Base-by-base conservation (phyloP, 192 early-diverging fungal genomes). In the Phlyctochytrium planicorne region DNA sequence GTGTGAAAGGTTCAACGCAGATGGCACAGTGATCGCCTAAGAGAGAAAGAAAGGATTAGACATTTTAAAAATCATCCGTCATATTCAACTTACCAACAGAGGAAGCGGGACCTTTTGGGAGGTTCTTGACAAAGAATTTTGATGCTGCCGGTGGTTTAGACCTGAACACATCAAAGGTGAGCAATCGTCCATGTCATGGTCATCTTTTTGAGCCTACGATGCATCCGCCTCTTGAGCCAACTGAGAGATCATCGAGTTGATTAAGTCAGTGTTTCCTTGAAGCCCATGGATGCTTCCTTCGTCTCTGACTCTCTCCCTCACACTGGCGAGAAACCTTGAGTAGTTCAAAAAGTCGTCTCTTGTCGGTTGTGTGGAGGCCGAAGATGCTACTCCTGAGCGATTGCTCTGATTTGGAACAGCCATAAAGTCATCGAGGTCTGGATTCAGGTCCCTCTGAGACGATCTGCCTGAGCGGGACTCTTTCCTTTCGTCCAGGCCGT, bases 361-460 rank as follows among this genome's bases (percentile, higher is more conserved):
- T 30, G 3, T n/a, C 53, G 30, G 17, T 31, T 34, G 31, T 25
- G 50, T 20, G 30, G 65, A 14, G 30, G 16, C 12, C 30, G 14
- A 2, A 2, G 14, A n/a, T n/a, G 10, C 23, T 10, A 24, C 50
- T 10, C 36, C 1, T 14, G 31, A 20, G 16, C 17, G 30, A 20
- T 12, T 30, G 4, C 34, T 27, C 12, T 56, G 20, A 14, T 12
- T 29, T 57, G 55, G 55, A 57, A 27, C 6, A 10, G 55, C 6
- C 69, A 71, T 71, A 32, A 71, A 71, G 55, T 71, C 69, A 34
- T 59, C 69, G 2, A 71, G 63, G 52, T 71, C 50, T 0, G 63
- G 69, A 40, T 71, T 71, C 14, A 35, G 32, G 14, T 53, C 36
- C 27, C 17, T 47, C 10, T 6, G 10, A 6, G 10, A 20, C 10